Conservation (phyloP, 2,329 filamentous ascomycete genomes). For the Pseudogymnoascus pannorum region DNA sequence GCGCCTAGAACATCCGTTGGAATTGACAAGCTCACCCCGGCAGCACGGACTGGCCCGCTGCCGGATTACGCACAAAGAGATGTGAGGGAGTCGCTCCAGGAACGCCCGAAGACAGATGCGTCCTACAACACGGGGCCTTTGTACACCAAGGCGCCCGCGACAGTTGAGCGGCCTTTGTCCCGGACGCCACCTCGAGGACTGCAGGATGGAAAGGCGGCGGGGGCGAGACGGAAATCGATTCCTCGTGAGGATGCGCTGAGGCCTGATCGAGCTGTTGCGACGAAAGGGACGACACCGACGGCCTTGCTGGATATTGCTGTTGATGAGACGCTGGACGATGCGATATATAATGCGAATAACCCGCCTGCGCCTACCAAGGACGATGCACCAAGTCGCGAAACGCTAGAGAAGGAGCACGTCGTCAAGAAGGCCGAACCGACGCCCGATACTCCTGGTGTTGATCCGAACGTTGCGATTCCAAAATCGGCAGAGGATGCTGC, state of each 20-base stretch:
- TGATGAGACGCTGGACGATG: conserved; percentile 21
- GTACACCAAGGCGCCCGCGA: conserved; percentile 8
- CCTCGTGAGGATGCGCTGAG: background rate
- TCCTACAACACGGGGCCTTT: conserved; percentile 13
- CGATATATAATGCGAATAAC: conserved; percentile 18
- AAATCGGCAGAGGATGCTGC: conserved; percentile 30
- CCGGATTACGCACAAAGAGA: conserved; percentile 21
- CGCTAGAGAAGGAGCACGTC: conserved; percentile 23
- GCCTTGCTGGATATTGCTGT: conserved; percentile 14
- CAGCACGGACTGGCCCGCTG: conserved; percentile 19
- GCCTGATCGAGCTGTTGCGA: background rate
- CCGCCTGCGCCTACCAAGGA: conserved; percentile 10
- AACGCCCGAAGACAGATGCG: conserved; percentile 19
- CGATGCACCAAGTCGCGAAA: conserved; percentile 13
- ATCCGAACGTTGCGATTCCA: conserved; percentile 26
- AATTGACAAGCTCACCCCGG: conserved; percentile 19
- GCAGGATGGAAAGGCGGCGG: background rate
- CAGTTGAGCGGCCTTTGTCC: background rate
- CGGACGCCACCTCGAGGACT: background rate
- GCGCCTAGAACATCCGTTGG: conserved; percentile 32
- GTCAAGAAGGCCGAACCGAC: conserved; percentile 21
- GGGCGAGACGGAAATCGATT: background rate
- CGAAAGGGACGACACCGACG: background rate
- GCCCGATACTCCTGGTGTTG: conserved; percentile 26
- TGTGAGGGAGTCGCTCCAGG: conserved; percentile 22